Evolutionary conservation across 2,329 filamentous ascomycete species (phyloP), one percentile per base, ranked within the genome.

Genomic region (Penicillium sp.): DNA sequence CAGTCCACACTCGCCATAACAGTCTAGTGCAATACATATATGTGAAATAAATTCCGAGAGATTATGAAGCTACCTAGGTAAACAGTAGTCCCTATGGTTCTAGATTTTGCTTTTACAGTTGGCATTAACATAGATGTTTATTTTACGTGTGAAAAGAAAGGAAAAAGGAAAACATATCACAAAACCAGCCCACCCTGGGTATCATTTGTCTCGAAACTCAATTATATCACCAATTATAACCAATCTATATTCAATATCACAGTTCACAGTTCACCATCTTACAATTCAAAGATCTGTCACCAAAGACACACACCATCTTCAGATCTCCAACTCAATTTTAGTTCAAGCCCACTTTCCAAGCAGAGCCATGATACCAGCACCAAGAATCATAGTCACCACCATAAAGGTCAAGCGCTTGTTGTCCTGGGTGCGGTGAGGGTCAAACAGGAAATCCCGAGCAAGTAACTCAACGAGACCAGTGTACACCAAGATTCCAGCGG

Each of bases 401-500:
- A 80, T 81, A 48, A 79, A 80, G 0, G 71, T 57, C 57, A 80
- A 55, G 17, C 75, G 61, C 38, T 62, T 73, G 48, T 67, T 67
- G 47, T 75, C 69, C 58, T 74, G 74, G 2, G 77, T 80, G 43
- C 79, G 69, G 40, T 77, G 71, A 48, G 72, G 74, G 64, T 82
- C 80, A 64, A 82, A 82, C 63, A 82, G 61, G 62, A 82, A 82
- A 55, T 82, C 80, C 4, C 78, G 64, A 1, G 80, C 80, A 61
- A 82, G 60, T 57, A 82, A 57, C 67, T 82, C 80, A 12, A 82
- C 80, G 50, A 82, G 60, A 2, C 78, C 79, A 6, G 79, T 82
- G 58, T 81, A 82, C 21, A 82, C 75, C 59, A 82, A 60, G 35
- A 82, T 81, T 3, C 80, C 80, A 1, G 80, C 80, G 0, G 77